Conservation (phyloP, 495 filamentous ascomycete genomes). For the Neurospora africana region DNA sequence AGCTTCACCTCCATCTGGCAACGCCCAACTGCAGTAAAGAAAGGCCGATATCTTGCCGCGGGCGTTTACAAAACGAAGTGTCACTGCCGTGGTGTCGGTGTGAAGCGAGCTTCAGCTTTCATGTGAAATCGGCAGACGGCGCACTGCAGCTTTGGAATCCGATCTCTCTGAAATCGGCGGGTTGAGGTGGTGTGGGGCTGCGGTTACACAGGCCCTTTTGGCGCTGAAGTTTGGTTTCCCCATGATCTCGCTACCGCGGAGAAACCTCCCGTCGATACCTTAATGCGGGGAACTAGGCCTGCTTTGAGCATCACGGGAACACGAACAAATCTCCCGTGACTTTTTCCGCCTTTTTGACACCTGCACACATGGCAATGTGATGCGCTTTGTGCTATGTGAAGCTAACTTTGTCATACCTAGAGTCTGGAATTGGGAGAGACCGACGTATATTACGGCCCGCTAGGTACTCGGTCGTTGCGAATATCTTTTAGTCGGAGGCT, state of each 20-base stretch:
- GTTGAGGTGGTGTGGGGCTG: background rate
- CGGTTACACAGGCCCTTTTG: background rate
- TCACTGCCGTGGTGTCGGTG: background rate
- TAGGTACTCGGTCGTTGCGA: background rate
- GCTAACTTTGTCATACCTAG: background rate
- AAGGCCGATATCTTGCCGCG: background rate
- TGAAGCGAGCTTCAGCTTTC: background rate
- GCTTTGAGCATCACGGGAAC: background rate
- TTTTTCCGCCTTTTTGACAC: background rate
- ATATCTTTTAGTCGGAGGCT: background rate
- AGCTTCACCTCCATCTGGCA: background rate
- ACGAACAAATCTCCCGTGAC: background rate
- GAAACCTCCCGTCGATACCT: background rate
- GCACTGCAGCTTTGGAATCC: background rate
- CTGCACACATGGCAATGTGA: background rate
- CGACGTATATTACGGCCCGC: background rate
- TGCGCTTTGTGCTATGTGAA: background rate
- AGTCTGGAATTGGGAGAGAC: background rate
- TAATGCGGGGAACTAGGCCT: background rate
- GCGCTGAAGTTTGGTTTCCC: background rate
- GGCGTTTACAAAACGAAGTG: background rate
- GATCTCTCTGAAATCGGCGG: background rate
- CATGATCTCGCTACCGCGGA: background rate
- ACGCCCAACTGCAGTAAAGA: background rate
- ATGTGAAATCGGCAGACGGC: background rate